Evolutionary conservation across 352 stramenopile species (phyloP), one percentile per base, ranked within the genome.

Genomic region (Phytopythium boreale): DNA sequence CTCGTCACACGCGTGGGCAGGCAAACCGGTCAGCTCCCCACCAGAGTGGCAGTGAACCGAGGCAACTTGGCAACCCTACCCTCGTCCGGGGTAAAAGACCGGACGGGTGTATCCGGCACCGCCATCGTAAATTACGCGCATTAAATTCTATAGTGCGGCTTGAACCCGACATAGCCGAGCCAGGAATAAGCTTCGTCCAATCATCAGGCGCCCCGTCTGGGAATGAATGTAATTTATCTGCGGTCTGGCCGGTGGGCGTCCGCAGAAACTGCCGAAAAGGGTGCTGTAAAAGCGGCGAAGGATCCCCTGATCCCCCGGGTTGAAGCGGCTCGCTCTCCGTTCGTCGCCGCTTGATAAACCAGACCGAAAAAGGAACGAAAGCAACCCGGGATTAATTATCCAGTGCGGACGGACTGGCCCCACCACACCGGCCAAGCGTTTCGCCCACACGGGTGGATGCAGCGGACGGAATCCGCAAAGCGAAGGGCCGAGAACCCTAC

Each of bases 161-260:
- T 50, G 43, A 50, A 50, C 43, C 7, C 10, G 20, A 50, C 43
- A 50, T 1, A 50, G 20, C 43, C 43, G n/a, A 50, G 43, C 8
- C 46, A 27, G 46, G 46, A 52, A 52, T 52, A 52, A 52, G 46
- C 46, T 52, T 14, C 46, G 2, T 20, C 46, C 46, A 52, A 52
- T 52, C 46, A 31, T 15, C 1, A 9, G 7, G 43, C 43, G 7
- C n/a, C 7, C 43, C 7, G 43, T 24, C 7, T 6, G 17, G 17
- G 41, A 46, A n/a, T 46, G 43, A 5, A 50, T n/a, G 43, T 50
- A 24, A 12, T 39, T 15, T 39, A 50, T 12, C 0, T 9, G 20
- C 22, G 19, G 43, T 17, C 20, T 50, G 43, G 20, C 20, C 17
- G 41, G 6, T 22, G 4, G 19, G 19, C 19, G 10, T 6, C 46